Evolutionary conservation across 805 yeast species (phyloP).

Genomic region (Sugiyamaella smithiae): DNA sequence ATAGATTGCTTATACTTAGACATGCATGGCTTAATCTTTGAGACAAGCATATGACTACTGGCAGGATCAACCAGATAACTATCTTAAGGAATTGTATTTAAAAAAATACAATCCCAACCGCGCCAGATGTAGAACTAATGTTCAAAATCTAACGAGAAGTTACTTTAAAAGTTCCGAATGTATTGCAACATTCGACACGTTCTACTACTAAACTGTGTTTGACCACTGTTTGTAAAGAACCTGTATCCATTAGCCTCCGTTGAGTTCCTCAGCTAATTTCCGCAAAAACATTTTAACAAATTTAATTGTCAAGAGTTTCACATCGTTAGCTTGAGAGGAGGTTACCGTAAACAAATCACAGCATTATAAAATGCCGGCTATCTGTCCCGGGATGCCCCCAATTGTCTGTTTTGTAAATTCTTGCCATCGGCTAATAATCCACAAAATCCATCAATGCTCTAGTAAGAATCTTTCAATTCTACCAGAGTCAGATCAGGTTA

Average conservation of each 20-base stretch:
- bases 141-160: constrained; percentile 14
- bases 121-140: background rate
- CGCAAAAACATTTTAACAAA: constrained; percentile 12
- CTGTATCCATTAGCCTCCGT: constrained; percentile 27
- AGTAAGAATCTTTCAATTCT: constrained; percentile 1
- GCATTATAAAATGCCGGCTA: constrained; percentile 21
- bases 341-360: constrained; percentile 24
- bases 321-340: constrained; percentile 24
- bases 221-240: constrained; percentile 1
- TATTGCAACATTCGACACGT: constrained; percentile 3
- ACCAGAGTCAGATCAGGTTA: constrained; percentile 14
- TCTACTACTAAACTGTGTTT: constrained; percentile 1
- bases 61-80: constrained; percentile 51
- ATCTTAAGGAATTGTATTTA: constrained; percentile 13
- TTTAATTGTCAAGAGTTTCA: background rate
- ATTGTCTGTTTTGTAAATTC: constrained; percentile 22
- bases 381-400: constrained; percentile 22
- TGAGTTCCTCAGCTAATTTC: constrained; percentile 23
- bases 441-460: constrained; percentile 29
- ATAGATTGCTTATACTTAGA: constrained; percentile 48
- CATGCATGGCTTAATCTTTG: constrained; percentile 51
- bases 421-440: constrained; percentile 34
- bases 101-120: background rate
- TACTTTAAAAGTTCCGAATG: constrained; percentile 9
- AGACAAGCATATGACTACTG: constrained; percentile 53